These are phyloP conservation scores for Arthrobotrys entomopaga DNA, from an alignment of 2,329 filamentous ascomycete genomes.

Conservation along the genomic window DNA sequence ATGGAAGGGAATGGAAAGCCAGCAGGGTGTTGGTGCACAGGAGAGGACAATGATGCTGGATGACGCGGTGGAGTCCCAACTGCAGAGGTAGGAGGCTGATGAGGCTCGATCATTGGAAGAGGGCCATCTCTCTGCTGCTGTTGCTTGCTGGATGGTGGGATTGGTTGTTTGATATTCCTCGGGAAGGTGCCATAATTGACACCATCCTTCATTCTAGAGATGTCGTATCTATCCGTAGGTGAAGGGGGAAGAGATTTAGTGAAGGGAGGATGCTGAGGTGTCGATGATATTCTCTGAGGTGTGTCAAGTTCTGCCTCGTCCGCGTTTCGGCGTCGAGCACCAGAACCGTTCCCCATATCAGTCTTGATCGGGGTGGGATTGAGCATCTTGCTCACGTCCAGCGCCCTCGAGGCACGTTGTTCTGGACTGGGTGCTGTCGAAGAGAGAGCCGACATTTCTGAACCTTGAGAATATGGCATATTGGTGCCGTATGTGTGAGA, in stretches of 20 bases:
- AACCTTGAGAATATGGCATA: slow-evolving; percentile 47
- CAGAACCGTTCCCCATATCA: slow-evolving; percentile 52
- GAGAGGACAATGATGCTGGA: slow-evolving; percentile 37
- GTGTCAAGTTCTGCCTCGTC: slow-evolving; percentile 53
- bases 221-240: slow-evolving; percentile 51
- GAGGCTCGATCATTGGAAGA: slow-evolving; percentile 51
- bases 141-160: slow-evolving; percentile 43
- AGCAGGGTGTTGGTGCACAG: slow-evolving; percentile 29
- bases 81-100: slow-evolving; percentile 30
- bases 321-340: slow-evolving; percentile 49
- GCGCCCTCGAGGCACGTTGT: slow-evolving; percentile 55
- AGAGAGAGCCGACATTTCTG: slow-evolving; percentile 54
- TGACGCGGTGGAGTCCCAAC: slow-evolving; percentile 39
- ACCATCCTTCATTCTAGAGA: slow-evolving; percentile 32
- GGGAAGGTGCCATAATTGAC: slow-evolving; percentile 26
- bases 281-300: slow-evolving; percentile 51
- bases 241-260: slow-evolving; percentile 53
- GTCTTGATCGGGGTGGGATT: slow-evolving; percentile 58
- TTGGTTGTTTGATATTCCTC: slow-evolving; percentile 51
- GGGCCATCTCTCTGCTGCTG: slow-evolving; percentile 53
- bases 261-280: slow-evolving; percentile 52
- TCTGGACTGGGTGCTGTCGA: slow-evolving; percentile 57
- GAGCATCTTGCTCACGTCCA: slow-evolving; percentile 58
- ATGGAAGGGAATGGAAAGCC: slow-evolving; percentile 50
- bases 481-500: slow-evolving; percentile 28